phyloP scores from a whole-genome alignment of 306 rosid genomes.

The Carpinus fangiana region DNA sequence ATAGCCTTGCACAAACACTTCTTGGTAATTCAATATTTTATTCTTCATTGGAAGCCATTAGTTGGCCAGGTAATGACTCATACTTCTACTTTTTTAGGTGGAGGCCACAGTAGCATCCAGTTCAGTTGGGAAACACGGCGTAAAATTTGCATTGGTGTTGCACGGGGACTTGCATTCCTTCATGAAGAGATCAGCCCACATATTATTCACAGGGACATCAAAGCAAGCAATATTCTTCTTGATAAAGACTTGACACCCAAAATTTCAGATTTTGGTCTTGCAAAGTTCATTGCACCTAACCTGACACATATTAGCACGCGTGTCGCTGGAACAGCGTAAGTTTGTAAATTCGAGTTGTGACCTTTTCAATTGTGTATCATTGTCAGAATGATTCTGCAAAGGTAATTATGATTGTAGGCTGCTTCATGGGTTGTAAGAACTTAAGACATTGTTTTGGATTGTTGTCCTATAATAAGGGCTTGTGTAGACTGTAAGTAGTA shows the following conservation, averaged over 20 bases:
- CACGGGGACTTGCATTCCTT: constrained; percentile 71
- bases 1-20: constrained; percentile 75
- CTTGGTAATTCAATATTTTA: constrained; percentile 45
- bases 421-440: not conserved
- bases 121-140: constrained; percentile 56
- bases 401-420: not conserved
- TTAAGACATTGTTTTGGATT: not conserved
- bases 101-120: constrained; percentile 54
- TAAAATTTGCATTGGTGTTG: constrained; percentile 74
- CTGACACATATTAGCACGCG: constrained; percentile 75
- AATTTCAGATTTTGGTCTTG: constrained; percentile 91
- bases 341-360: constrained; percentile 16
- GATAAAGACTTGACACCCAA: constrained; percentile 60
- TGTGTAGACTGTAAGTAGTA: not conserved
- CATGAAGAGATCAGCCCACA: constrained; percentile 71
- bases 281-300: constrained; percentile 66
- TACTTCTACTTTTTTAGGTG: constrained; percentile 37
- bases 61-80: constrained; percentile 19
- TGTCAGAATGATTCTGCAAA: not conserved
- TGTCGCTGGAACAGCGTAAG: constrained; percentile 86
- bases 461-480: not conserved
- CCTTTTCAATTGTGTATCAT: not conserved
- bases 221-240: constrained; percentile 76
- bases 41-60: constrained; percentile 16
- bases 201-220: constrained; percentile 78